phyloP scores from a whole-genome alignment of 164 flowering plant genomes.

The Chimonanthus praecox region DNA sequence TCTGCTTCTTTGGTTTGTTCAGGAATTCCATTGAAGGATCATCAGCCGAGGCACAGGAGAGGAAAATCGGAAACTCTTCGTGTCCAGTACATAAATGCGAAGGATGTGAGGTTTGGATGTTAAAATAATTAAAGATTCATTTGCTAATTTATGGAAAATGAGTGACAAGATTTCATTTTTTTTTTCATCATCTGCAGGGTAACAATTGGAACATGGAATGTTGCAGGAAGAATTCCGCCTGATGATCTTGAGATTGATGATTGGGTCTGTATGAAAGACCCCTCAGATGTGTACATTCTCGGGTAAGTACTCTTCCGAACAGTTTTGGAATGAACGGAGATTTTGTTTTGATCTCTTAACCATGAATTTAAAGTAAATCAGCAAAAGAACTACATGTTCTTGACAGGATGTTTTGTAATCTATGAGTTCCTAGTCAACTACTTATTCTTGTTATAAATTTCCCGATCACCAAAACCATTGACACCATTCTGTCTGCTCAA shows the following conservation, averaged over 20 bases:
- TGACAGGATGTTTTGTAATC: no score
- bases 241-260: slow-evolving; percentile 80
- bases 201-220: slow-evolving; percentile 90
- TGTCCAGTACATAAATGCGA: slow-evolving; percentile 70
- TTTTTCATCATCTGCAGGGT: slow-evolving; percentile 34
- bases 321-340: neutral
- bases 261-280: slow-evolving; percentile 75
- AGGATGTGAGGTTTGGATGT: slow-evolving; percentile 82
- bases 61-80: slow-evolving; percentile 89
- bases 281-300: slow-evolving; percentile 76
- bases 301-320: slow-evolving; percentile 47
- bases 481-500: no score
- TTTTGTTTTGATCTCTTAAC: neutral
- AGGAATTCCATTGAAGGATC: slow-evolving; percentile 37
- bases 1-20: slow-evolving; percentile 4
- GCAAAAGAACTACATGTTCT: no score
- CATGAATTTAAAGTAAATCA: neutral
- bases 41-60: slow-evolving; percentile 52
- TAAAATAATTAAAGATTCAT: neutral
- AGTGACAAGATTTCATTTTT: neutral
- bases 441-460: no score
- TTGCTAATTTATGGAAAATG: neutral
- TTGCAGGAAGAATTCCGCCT: slow-evolving; percentile 72
- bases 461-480: no score
- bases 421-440: no score